These are phyloP conservation scores for Phytophthora foliorum DNA, from an alignment of 352 stramenopile species.

Conservation along the genomic window DNA sequence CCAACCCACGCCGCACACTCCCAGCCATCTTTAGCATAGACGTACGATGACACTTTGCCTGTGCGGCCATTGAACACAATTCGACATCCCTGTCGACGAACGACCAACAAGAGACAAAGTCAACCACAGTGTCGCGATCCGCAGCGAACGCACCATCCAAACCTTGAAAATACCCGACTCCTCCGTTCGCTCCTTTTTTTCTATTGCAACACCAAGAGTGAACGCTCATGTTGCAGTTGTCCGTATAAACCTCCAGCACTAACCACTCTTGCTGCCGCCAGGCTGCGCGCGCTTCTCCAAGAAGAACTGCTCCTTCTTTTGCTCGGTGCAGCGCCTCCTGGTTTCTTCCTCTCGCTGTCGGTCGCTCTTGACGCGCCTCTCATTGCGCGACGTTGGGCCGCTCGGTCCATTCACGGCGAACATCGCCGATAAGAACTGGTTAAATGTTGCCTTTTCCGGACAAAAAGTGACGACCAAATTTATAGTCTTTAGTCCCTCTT, in stretches of 20 bases:
- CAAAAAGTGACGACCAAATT: not conserved
- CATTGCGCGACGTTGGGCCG: conserved; percentile 64
- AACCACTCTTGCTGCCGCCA: conserved; percentile 16
- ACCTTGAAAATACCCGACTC: conserved; percentile 69
- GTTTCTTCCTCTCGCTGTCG: conserved; percentile 36
- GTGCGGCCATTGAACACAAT: conserved; percentile 88
- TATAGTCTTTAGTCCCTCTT: conserved; percentile 3
- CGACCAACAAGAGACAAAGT: conserved; percentile 1
- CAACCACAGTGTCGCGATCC: not conserved
- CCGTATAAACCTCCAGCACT: not conserved
- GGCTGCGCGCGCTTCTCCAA: conserved; percentile 19
- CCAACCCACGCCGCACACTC: not conserved
- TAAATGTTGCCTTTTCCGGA: conserved; percentile 10
- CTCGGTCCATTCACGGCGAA: conserved; percentile 84
- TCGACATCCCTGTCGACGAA: conserved; percentile 81
- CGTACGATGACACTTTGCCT: conserved; percentile 84
- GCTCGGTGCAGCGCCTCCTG: conserved; percentile 31
- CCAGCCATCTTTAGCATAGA: not conserved
- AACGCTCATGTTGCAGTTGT: conserved; percentile 10
- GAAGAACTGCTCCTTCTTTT: conserved; percentile 62
- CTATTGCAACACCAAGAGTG: conserved; percentile 10
- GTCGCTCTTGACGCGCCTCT: conserved; percentile 56
- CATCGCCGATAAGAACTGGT: conserved; percentile 39
- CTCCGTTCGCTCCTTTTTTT: conserved; percentile 18
- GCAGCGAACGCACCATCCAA: not conserved